Base-by-base conservation (phyloP, 2,329 filamentous ascomycete species). In the Akanthomyces dipterigenus region DNA sequence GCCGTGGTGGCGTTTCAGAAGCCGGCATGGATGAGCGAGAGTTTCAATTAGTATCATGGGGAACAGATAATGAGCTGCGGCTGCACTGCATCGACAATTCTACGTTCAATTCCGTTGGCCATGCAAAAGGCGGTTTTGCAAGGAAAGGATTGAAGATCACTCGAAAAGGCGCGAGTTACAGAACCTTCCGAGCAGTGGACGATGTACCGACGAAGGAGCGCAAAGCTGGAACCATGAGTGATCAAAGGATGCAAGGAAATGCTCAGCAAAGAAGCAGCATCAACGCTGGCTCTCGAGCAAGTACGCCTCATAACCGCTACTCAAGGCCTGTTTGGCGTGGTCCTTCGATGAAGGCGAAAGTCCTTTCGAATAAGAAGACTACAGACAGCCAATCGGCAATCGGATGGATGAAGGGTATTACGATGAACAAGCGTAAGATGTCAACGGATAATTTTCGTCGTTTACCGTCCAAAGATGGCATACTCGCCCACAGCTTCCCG, bases 11-110 rank as follows among this genome's bases (percentile, higher is more conserved):
- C 18, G 80, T 88, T 22, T 82, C 83, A 20, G 82, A 85, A 18
- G 84, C 91, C 59, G 82, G 83, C n/a, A 75, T 88, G 50, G 93
- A 97, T 68, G 80, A 92, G 64, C 85, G 93, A 67, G 93, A 97
- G 57, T 97, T 96, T 65, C 93, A 97, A 72, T 80, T 97, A 20
- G 90, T 97, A 0, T 93, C 93, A 0, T 97, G 93, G 93, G 92
- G 92, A 28, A 88, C 90, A 54, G 93, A 97, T 71, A 89, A 89
- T 66, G 85, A 92, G 68, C 78, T 97, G 34, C 87, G 89, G 54
- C 79, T 97, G 31, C 90, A 96, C 70, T 87, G 86, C 53, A 82
- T 92, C 22, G 83, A 90, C 45, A 76, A 84, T 1, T 77, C 85
- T 28, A 78, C 87, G 34, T 77, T 95, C 1, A 79, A 84, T 62